Conservation (phyloP, 169 alveolate genomes). For the Plasmodium ovale region DNA sequence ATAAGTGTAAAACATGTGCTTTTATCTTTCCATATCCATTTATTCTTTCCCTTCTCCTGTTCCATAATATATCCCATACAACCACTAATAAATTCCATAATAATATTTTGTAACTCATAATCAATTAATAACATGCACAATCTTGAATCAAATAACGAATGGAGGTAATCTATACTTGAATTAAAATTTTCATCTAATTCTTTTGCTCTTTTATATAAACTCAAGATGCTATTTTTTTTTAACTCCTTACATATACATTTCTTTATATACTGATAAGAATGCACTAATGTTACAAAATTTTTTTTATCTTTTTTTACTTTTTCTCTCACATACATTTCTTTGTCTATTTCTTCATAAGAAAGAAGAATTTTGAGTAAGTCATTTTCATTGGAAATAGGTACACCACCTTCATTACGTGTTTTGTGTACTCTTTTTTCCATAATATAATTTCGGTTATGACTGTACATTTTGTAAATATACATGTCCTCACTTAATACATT, state of each 20-base stretch:
- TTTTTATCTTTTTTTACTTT: conserved; percentile 17
- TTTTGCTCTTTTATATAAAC: conserved; percentile 56
- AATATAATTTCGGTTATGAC: background rate
- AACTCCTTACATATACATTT: conserved; percentile 56
- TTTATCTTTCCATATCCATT: background rate
- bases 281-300: conserved; percentile 1
- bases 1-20: conserved; percentile 11
- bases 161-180: conserved; percentile 43
- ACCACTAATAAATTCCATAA: conserved; percentile 28
- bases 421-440: background rate
- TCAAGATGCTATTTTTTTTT: conserved; percentile 27
- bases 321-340: background rate
- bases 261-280: conserved; percentile 48
- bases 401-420: background rate
- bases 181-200: conserved; percentile 40
- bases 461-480: background rate
- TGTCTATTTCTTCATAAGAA: background rate
- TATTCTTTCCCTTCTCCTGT: background rate
- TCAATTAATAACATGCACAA: conserved; percentile 26
- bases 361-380: conserved; percentile 12
- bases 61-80: conserved; percentile 9
- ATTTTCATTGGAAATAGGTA: conserved; percentile 1
- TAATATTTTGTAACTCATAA: conserved; percentile 58
- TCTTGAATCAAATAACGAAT: conserved; percentile 58
- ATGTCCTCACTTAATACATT: conserved; percentile 45